Base-by-base conservation (phyloP, 2,329 filamentous ascomycete genomes). In the Ceratocystis destructans region DNA sequence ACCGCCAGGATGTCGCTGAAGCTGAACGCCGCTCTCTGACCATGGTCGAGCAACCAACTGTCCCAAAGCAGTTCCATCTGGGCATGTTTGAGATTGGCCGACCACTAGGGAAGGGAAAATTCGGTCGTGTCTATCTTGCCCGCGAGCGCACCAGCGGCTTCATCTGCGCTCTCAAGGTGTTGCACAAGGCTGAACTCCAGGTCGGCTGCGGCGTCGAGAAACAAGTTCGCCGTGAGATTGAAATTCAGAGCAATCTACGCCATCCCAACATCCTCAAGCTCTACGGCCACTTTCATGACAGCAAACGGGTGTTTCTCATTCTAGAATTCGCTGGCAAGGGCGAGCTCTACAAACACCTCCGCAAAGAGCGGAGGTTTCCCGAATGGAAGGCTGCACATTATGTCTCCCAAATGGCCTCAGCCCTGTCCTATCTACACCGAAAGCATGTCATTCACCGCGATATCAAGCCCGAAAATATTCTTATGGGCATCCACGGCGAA, bases 371-470 rank as follows among this genome's bases (percentile, higher is more conserved):
- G 76, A 83, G 87, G 59, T 95, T 95, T 75, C 87, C 88, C 2
- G 90, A 95, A 75, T 89, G 87, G 84, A 90, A 90, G 75, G 89
- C 90, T 7, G 89, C 89, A 31, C 87, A 91, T 77, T 95, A 93
- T 75, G 85, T 94, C 69, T 89, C 89, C 1, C 90, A 95, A 76
- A 94, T 94, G 89, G 88, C 89, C n/a, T 87, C 87, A 57, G 91
- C 91, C 0, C 79, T 96, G 71, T 87, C 87, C 71, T 97, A 96
- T 73, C 82, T 96, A 59, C 92, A 96, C 79, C 90, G 90, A 75
- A 97, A 97, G 79, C 91, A 96, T 75, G 89, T 97, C 71, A 97
- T 97, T 79, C 93, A 97, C 77, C 84, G 92, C 68, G 92, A 97
- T 72, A 97, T 97, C 78, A 97, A 97, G 79, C 92, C 92, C 1